Percentiles rank a stretch among this genome's conserved stretches.
These are phyloP conservation scores for Penicillium simplicissimum DNA, from an alignment of 495 filamentous ascomycete genomes.

Conservation along the genomic window DNA sequence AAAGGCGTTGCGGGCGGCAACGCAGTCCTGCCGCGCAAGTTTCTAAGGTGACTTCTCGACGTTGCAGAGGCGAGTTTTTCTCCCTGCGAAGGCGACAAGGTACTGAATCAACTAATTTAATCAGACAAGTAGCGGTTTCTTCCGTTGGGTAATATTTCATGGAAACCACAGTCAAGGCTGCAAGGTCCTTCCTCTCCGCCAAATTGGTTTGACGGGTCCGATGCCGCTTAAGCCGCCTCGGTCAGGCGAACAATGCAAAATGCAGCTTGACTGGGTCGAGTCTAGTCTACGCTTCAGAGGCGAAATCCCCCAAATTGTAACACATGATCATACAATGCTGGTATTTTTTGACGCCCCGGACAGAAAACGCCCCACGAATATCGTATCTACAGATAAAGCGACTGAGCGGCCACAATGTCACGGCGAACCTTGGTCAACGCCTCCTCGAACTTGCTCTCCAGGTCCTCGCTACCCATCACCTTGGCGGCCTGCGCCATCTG, in stretches of 20 bases:
- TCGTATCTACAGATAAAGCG: slow-evolving; percentile 71
- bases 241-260: slow-evolving; percentile 4
- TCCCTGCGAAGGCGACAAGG: slow-evolving; percentile 14
- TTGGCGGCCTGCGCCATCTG: slow-evolving; percentile 97
- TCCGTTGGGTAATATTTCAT: not conserved
- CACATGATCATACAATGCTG: slow-evolving; percentile 10
- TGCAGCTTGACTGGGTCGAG: not conserved
- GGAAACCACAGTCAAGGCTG: not conserved
- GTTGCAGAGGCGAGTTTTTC: slow-evolving; percentile 26
- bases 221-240: slow-evolving; percentile 12
- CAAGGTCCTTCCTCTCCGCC: not conserved
- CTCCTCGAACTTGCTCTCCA: slow-evolving; percentile 84
- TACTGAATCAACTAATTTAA: slow-evolving; percentile 1
- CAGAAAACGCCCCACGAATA: slow-evolving; percentile 11
- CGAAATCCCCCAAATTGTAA: not conserved
- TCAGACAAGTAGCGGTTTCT: not conserved
- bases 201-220: not conserved
- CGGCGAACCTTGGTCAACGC: slow-evolving; percentile 80
- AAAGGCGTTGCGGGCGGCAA: slow-evolving; percentile 48
- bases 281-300: not conserved
- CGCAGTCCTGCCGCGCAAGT: slow-evolving; percentile 36
- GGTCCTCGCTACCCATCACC: slow-evolving; percentile 95
- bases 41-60: slow-evolving; percentile 25
- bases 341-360: slow-evolving; percentile 6
- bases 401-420: slow-evolving; percentile 92